Evolutionary conservation across 208 protist species (phyloP).

Genomic region (Acanthamoeba lenticulata): DNA sequence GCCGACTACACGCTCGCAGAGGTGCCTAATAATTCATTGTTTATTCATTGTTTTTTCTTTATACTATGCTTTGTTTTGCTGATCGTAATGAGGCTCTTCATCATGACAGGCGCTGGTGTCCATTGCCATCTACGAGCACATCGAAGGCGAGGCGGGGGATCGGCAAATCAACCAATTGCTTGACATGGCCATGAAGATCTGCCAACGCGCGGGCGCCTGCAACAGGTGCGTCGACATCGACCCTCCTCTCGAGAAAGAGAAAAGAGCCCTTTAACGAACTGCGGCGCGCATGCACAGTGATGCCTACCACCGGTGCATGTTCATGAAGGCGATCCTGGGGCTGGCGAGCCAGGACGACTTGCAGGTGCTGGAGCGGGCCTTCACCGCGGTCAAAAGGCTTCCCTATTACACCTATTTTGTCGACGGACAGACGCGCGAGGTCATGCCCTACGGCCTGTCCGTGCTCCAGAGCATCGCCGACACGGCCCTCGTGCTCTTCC

Average conservation of each 20-base stretch:
- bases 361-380: conserved; percentile 1
- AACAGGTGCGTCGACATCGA: conserved; percentile 28
- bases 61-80: background rate
- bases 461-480: conserved; percentile 33
- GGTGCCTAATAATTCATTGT: background rate
- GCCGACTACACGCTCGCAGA: conserved; percentile 4
- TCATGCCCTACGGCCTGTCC: conserved; percentile 36
- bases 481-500: conserved; percentile 52
- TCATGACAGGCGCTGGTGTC: conserved; percentile 16
- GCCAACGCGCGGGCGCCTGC: background rate
- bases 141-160: background rate
- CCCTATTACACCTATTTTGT: conserved; percentile 65
- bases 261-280: no score
- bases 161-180: background rate
- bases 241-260: no score
- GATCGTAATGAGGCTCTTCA: background rate
- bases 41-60: background rate
- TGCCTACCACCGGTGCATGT: conserved; percentile 64
- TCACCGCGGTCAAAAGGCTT: conserved; percentile 23
- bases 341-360: background rate
- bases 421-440: background rate
- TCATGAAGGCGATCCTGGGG: conserved; percentile 43
- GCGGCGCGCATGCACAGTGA: no score
- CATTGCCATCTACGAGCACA: conserved; percentile 48
- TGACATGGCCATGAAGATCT: conserved; percentile 35